Conservation (phyloP, 768 basidiomycete species). For the Calocera cornea region DNA sequence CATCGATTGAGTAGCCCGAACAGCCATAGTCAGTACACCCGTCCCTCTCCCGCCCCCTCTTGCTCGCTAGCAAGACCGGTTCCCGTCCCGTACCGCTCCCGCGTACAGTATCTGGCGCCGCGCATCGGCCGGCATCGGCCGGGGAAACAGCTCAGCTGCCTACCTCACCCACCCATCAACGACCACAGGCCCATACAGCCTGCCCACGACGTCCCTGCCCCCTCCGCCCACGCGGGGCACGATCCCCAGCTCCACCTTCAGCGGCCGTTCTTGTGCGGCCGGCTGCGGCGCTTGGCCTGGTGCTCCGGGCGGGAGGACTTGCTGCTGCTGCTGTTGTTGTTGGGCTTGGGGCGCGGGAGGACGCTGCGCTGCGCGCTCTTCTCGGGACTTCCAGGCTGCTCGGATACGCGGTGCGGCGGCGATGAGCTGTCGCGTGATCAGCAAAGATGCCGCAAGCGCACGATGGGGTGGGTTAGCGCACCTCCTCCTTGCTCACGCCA, state of each 20-base stretch:
- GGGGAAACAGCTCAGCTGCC: not conserved
- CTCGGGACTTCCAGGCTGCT: slow-evolving; percentile 58
- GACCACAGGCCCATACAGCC: not conserved
- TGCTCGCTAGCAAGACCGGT: no score
- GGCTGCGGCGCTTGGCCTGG: no score
- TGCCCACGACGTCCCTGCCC: not conserved
- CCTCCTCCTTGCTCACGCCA: slow-evolving; percentile 80
- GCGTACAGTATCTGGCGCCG: no score
- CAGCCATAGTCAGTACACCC: no score
- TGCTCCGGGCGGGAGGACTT: no score
- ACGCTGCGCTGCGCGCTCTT: slow-evolving; percentile 14
- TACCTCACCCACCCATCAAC: slow-evolving; percentile 1
- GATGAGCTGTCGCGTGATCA: slow-evolving; percentile 45
- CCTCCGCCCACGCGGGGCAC: slow-evolving; percentile 10
- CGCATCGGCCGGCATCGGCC: not conserved
- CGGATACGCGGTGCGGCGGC: slow-evolving; percentile 50
- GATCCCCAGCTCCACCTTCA: slow-evolving; percentile 14
- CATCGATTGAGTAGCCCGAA: no score
- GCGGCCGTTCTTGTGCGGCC: slow-evolving; percentile 15
- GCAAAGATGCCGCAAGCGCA: no score
- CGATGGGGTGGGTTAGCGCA: no score
- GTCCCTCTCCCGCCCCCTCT: no score
- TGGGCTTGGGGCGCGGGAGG: slow-evolving; percentile 13
- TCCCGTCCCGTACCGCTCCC: no score
- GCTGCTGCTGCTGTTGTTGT: slow-evolving; percentile 17